Percentiles rank a stretch among this genome's conserved stretches.
Conservation (phyloP, 495 filamentous ascomycete genomes). For the Penicillium daleae region DNA sequence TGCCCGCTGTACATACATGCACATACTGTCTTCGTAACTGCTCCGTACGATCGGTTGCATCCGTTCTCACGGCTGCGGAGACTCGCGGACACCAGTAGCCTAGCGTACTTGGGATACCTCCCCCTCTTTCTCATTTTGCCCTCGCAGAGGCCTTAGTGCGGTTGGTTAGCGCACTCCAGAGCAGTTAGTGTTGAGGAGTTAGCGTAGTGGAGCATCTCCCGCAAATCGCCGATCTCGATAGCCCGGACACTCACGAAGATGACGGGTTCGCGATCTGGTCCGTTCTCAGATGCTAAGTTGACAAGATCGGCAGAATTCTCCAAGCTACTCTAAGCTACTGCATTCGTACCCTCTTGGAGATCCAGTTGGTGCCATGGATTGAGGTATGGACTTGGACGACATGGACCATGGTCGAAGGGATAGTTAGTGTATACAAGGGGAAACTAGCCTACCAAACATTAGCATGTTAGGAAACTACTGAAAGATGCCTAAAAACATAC, state of each 20-base stretch:
- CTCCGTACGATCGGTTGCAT: neutral
- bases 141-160: neutral
- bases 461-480: neutral
- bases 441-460: constrained; percentile 2
- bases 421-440: neutral
- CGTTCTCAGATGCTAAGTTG: constrained; percentile 27
- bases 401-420: constrained; percentile 1
- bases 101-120: neutral
- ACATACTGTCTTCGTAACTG: neutral
- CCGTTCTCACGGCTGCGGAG: constrained; percentile 17
- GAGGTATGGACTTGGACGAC: neutral
- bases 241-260: constrained; percentile 17
- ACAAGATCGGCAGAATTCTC: constrained; percentile 25
- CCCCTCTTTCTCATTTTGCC: neutral
- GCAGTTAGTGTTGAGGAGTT: constrained; percentile 5
- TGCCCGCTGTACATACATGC: neutral
- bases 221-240: constrained; percentile 33
- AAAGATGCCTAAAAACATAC: neutral
- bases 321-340: constrained; percentile 6
- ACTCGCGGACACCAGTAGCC: constrained; percentile 12
- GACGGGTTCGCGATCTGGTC: constrained; percentile 34
- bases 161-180: neutral
- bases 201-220: constrained; percentile 29
- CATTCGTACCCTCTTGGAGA: constrained; percentile 4
- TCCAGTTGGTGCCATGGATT: constrained; percentile 2